A percentile compares a stretch with the other conserved stretches of the same genome.
phyloP scores from a whole-genome alignment of 257 asterid genomes.

The Capsicum baccatum region DNA sequence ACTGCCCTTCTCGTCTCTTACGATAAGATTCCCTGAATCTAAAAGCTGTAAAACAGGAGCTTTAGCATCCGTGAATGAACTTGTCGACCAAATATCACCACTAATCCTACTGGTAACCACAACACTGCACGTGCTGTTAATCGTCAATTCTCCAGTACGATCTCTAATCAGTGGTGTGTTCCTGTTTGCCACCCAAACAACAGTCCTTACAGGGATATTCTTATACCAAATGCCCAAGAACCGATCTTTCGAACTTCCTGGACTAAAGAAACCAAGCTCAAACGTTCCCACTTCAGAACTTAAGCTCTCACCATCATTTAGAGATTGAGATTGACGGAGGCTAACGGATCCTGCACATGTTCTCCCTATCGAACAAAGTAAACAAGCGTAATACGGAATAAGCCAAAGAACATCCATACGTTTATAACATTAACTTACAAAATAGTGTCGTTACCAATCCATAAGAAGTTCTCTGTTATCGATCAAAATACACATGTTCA shows the following conservation, averaged over 20 bases:
- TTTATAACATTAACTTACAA: not conserved
- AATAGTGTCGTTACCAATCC: not conserved
- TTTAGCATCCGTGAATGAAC: slow-evolving; percentile 32
- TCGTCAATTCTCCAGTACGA: slow-evolving; percentile 37
- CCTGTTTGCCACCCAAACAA: slow-evolving; percentile 53
- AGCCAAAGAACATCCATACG: slow-evolving; percentile 32
- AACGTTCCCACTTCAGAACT: slow-evolving; percentile 47
- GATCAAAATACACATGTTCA: not conserved
- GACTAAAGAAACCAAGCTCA: slow-evolving; percentile 47
- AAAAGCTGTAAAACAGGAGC: slow-evolving; percentile 36
- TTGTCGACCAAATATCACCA: slow-evolving; percentile 39
- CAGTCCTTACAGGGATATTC: slow-evolving; percentile 43
- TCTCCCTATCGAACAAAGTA: slow-evolving; percentile 29
- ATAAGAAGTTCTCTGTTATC: not conserved
- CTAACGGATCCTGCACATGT: slow-evolving; percentile 28
- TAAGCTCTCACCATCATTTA: slow-evolving; percentile 42
- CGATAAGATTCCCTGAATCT: slow-evolving; percentile 46
- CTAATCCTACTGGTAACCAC: slow-evolving; percentile 29
- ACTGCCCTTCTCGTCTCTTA: slow-evolving; percentile 31
- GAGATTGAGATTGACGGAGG: slow-evolving; percentile 37
- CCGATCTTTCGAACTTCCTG: slow-evolving; percentile 37
- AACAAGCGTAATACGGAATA: slow-evolving; percentile 23
- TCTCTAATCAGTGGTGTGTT: slow-evolving; percentile 40
- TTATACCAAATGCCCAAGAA: slow-evolving; percentile 52
- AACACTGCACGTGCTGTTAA: slow-evolving; percentile 32